Base-by-base conservation (phyloP, 139 green algal genomes). In the Haematococcus lacustris region DNA sequence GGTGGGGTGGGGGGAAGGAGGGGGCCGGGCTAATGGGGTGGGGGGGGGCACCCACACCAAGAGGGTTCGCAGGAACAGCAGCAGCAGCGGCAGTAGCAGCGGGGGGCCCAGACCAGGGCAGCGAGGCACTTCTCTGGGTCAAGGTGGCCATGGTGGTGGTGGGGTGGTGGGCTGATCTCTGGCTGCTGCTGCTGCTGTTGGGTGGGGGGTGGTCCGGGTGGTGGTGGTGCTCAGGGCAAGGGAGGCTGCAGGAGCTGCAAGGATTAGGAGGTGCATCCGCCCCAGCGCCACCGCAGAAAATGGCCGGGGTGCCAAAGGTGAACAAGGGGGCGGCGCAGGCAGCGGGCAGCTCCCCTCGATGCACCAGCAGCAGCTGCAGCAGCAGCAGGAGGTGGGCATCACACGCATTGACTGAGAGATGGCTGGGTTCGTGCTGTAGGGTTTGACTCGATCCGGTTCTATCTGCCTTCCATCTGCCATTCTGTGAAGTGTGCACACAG, bases 251-350 rank as follows among this genome's bases (percentile, higher is more conserved):
- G 33, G 28, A 3, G 25, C 47, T 35, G 63, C 75, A 76, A 38
- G 61, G 61, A 13, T 61, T 68, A 34, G 7, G 21, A 3, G 23
- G 51, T 51, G 39, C 9, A 23, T 34, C 62, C n/a, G n/a, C 39
- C 30, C 66, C 73, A 23, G 74, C 78, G 17, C 73, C 83, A 33
- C 93, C 91, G 75, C 92, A 97, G 80, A 99, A 94, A 25, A 96
- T 76, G 23, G 92, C 90, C 3, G 95, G 88, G 0, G 91, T 81
- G 38, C 95, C 95, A 79, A 98, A 98, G 43, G 93, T 98, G 83
- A 92, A 93, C 26, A 93, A 78, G 17, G 93, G 91, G 1, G 78
- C 68, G 63, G 96, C 66, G 70, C 75, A 39, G 37, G 74, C 21
- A 0, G 77, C 67, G 9, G 78, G 81, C n/a, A 96, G 63, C 47